These are phyloP conservation scores for Leccinum incarnatum DNA, from an alignment of 768 basidiomycete genomes.

Conservation along the genomic window DNA sequence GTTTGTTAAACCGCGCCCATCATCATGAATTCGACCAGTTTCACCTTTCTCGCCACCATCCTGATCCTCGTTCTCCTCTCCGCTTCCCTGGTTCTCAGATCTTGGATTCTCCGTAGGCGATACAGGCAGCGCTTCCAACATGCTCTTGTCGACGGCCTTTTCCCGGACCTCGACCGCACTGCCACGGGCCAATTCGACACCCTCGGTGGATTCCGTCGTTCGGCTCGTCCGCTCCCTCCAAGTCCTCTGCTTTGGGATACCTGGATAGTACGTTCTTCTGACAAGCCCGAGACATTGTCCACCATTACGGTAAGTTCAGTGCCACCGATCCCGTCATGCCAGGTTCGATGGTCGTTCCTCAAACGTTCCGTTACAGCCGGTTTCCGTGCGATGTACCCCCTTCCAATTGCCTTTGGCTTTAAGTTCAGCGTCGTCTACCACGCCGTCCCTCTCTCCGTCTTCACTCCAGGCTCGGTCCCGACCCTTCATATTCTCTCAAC, in stretches of 20 bases:
- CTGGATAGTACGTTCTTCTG: conserved; percentile 3
- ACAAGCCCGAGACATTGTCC: conserved; percentile 7
- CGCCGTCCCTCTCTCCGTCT: neutral
- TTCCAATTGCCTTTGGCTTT: neutral
- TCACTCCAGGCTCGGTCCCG: neutral
- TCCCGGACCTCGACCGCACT: conserved; percentile 32
- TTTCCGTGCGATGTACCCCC: conserved; percentile 13
- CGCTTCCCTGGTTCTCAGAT: conserved; percentile 60
- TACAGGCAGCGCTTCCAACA: conserved; percentile 53
- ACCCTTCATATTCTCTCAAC: conserved; percentile 5
- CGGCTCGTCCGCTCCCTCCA: conserved; percentile 3
- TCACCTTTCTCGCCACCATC: conserved; percentile 72
- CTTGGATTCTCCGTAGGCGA: conserved; percentile 57
- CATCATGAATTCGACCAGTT: conserved; percentile 37
- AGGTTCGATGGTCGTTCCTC: neutral
- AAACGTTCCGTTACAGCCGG: conserved; percentile 12
- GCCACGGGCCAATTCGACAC: neutral
- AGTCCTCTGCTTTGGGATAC: conserved; percentile 20
- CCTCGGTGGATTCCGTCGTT: conserved; percentile 1
- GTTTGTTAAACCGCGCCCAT: neutral
- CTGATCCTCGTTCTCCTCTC: conserved; percentile 66
- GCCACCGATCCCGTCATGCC: neutral
- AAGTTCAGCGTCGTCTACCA: neutral
- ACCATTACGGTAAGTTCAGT: conserved; percentile 13
- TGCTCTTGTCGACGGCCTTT: conserved; percentile 47